These are phyloP conservation scores for Phyllosticta citribraziliensis DNA, from an alignment of 2,329 filamentous ascomycete genomes.

Conservation along the genomic window DNA sequence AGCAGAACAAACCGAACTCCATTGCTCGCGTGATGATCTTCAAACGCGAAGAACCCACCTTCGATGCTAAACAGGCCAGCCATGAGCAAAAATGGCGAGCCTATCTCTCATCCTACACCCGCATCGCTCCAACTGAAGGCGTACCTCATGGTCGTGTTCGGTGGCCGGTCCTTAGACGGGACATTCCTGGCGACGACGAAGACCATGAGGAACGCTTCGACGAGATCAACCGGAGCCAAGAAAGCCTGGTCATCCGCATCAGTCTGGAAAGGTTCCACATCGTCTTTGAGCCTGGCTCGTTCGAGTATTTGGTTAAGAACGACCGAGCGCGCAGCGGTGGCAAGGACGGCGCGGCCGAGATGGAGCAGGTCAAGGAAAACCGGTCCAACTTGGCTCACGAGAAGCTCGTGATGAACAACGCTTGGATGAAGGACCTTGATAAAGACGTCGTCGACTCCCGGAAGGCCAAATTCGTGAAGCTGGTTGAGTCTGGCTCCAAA, in stretches of 20 bases:
- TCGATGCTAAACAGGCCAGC: conserved; percentile 64
- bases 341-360: conserved; percentile 24
- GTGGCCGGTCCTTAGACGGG: conserved; percentile 34
- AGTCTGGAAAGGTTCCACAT: conserved; percentile 33
- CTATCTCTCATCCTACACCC: conserved; percentile 87
- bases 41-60: conserved; percentile 69
- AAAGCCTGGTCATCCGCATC: conserved; percentile 37
- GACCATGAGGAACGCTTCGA: conserved; percentile 20
- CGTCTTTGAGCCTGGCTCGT: conserved; percentile 32
- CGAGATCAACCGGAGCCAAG: conserved; percentile 24
- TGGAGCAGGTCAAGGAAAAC: conserved; percentile 23
- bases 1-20: conserved; percentile 49
- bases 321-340: conserved; percentile 25
- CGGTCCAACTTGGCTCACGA: conserved; percentile 32
- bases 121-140: conserved; percentile 66
- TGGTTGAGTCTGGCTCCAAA: not conserved
- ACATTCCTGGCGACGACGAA: conserved; percentile 25
- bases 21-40: conserved; percentile 72
- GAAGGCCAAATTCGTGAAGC: conserved; percentile 23
- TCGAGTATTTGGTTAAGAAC: conserved; percentile 33
- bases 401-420: conserved; percentile 34
- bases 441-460: conserved; percentile 37
- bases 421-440: conserved; percentile 37
- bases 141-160: conserved; percentile 25
- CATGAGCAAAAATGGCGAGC: conserved; percentile 71